These are phyloP conservation scores for Leccinum fibrillosum DNA, from an alignment of 768 basidiomycete genomes.

Conservation along the genomic window DNA sequence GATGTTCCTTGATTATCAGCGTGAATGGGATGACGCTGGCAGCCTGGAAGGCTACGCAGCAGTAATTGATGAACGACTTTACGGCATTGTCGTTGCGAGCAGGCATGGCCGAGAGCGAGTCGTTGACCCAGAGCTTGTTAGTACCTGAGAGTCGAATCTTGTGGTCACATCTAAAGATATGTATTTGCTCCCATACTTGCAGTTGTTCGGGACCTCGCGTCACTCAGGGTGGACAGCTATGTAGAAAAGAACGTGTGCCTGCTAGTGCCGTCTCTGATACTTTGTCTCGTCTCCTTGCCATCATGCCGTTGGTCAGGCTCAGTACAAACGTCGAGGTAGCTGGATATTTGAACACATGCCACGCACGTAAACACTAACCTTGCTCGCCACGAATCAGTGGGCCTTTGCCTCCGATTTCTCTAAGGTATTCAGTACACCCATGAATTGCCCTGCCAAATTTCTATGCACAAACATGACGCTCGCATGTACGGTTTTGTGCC, in stretches of 20 bases:
- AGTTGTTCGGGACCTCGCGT: background rate
- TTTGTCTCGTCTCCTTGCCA: background rate
- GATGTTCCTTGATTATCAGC: background rate
- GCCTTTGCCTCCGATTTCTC: slow-evolving; percentile 50
- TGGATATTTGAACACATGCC: background rate
- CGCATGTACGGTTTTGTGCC: slow-evolving; percentile 44
- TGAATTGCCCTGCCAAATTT: background rate
- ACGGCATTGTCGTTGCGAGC: background rate
- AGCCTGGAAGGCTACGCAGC: background rate
- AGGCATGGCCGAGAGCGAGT: background rate
- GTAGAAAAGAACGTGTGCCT: background rate
- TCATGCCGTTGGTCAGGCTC: slow-evolving; percentile 38
- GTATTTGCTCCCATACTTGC: background rate
- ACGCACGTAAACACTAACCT: background rate
- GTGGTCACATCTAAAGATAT: background rate
- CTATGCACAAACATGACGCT: background rate
- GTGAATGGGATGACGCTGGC: slow-evolving; percentile 1
- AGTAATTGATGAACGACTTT: background rate
- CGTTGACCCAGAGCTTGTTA: background rate
- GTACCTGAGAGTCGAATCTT: background rate
- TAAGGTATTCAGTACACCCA: slow-evolving; percentile 37
- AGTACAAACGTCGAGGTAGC: slow-evolving; percentile 38
- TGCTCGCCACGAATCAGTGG: slow-evolving; percentile 6
- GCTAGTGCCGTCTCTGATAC: background rate
- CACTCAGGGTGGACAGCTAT: background rate